These are phyloP conservation scores for Fusarium piperis DNA, from an alignment of 2,329 filamentous ascomycete genomes.

Conservation along the genomic window DNA sequence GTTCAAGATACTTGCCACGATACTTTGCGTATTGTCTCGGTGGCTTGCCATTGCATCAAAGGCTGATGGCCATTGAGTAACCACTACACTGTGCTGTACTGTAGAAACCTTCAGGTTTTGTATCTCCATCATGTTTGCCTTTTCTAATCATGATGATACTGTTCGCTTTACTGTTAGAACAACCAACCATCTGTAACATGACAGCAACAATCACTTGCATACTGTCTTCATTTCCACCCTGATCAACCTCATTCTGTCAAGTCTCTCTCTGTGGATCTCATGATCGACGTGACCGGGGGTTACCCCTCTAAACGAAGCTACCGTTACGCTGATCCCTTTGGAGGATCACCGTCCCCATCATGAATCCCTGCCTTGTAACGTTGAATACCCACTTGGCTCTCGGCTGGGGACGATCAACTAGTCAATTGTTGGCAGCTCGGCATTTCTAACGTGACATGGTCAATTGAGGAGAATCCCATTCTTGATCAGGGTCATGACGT, in stretches of 20 bases:
- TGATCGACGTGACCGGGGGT: background rate
- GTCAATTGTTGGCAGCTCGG: too few species aligned
- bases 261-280: background rate
- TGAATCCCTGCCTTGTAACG: background rate
- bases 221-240: too few species aligned
- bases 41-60: background rate
- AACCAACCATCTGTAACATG: too few species aligned
- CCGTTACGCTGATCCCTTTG: slow-evolving; percentile 7
- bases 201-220: too few species aligned
- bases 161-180: too few species aligned
- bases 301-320: background rate
- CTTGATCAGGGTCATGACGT: background rate
- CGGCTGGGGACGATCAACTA: background rate
- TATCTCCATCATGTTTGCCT: too few species aligned
- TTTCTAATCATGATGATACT: too few species aligned
- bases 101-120: too few species aligned
- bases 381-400: background rate
- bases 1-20: background rate
- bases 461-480: background rate
- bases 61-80: background rate
- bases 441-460: background rate
- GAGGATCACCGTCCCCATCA: slow-evolving; percentile 13
- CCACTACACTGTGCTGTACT: background rate
- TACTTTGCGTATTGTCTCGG: background rate
- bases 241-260: too few species aligned